Percentiles rank a stretch among this genome's conserved stretches.
phyloP scores from a whole-genome alignment of 495 filamentous ascomycete genomes.

The Aspergillus campestris region DNA sequence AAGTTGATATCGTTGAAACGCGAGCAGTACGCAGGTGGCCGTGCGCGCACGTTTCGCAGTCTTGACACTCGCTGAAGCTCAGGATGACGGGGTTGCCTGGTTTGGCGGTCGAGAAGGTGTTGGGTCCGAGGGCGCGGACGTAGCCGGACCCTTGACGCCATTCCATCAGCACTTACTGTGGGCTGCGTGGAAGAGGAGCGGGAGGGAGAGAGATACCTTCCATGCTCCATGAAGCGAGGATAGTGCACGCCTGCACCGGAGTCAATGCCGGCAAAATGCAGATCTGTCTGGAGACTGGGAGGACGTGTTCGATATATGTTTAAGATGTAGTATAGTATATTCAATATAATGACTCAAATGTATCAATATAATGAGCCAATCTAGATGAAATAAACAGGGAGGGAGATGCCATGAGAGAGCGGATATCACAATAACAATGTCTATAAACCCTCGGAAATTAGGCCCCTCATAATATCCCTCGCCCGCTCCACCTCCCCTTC shows the following conservation, averaged over 20 bases:
- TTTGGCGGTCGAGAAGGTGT: conserved; percentile 20
- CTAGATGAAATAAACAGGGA: no score
- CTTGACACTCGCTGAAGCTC: conserved; percentile 27
- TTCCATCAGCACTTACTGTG: no score
- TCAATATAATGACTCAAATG: no score
- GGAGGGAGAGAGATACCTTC: conserved; percentile 9
- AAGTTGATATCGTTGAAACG: conserved; percentile 27
- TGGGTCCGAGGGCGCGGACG: conserved; percentile 30
- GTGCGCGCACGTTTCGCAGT: conserved; percentile 14
- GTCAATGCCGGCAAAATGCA: conserved; percentile 11
- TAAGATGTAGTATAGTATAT: no score
- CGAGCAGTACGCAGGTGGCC: conserved; percentile 16
- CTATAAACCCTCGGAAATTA: no score
- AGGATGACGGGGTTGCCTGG: conserved; percentile 37
- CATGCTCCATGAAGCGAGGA: conserved; percentile 13
- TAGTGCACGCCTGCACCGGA: conserved; percentile 10
- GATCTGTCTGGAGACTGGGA: conserved; percentile 3
- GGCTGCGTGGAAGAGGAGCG: no score
- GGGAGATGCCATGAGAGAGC: no score
- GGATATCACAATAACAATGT: no score
- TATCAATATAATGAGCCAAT: no score
- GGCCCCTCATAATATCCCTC: conserved; percentile 6
- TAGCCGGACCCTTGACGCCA: conserved; percentile 26
- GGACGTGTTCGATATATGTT: no score
- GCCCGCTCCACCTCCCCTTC: conserved; percentile 22